These are phyloP conservation scores for Russula abietina DNA, from an alignment of 768 basidiomycete species.

Conservation along the genomic window DNA sequence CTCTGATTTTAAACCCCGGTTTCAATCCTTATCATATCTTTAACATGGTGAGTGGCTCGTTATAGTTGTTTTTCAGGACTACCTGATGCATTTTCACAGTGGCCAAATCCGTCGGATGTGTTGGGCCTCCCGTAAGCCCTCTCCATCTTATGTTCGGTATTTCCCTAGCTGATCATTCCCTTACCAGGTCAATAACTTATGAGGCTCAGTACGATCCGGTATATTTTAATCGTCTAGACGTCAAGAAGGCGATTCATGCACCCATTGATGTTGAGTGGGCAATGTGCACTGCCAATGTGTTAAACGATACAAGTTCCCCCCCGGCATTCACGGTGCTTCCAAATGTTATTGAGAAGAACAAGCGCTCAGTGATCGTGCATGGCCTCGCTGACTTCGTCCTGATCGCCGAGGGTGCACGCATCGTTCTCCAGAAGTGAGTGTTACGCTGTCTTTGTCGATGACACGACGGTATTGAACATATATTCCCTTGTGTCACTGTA, in stretches of 20 bases:
- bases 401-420: slow-evolving; percentile 56
- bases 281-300: not conserved
- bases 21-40: slow-evolving; percentile 77
- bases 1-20: slow-evolving; percentile 60
- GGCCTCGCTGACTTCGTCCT: slow-evolving; percentile 69
- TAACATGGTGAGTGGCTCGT: slow-evolving; percentile 43
- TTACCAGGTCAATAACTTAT: not conserved
- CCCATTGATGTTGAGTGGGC: not conserved
- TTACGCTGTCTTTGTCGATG: not conserved
- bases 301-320: not conserved
- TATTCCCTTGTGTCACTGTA: not conserved
- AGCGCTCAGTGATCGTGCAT: slow-evolving; percentile 61
- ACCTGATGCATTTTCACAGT: slow-evolving; percentile 30
- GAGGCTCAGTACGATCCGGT: not conserved
- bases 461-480: not conserved
- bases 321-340: slow-evolving; percentile 37
- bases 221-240: not conserved
- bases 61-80: not conserved
- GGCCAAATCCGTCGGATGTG: slow-evolving; percentile 71
- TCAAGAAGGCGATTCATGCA: slow-evolving; percentile 1
- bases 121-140: slow-evolving; percentile 24
- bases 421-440: slow-evolving; percentile 36
- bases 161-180: not conserved
- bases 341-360: slow-evolving; percentile 68
- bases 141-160: not conserved